Percentiles rank a stretch among this genome's conserved stretches.
Conservation (phyloP, 2,329 filamentous ascomycete genomes). For the Aspergillus awamori region DNA sequence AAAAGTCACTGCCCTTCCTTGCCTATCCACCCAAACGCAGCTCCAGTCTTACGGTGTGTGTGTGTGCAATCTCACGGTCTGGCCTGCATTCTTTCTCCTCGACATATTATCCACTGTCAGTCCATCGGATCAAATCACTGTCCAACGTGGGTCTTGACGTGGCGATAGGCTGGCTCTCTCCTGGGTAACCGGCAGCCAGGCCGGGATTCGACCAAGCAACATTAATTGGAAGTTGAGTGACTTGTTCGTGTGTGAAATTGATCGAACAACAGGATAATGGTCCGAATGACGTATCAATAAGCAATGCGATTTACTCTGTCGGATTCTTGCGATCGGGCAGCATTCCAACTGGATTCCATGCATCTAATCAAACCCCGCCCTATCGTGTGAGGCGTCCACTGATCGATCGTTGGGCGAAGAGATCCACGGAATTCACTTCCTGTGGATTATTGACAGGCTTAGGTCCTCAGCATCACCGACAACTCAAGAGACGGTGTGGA, state of each 20-base stretch:
- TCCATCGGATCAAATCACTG: background rate
- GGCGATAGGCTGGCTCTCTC: background rate
- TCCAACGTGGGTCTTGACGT: slow-evolving; percentile 17
- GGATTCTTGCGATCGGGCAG: slow-evolving; percentile 11
- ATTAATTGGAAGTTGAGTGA: background rate
- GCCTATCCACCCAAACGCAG: background rate
- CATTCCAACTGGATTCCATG: slow-evolving; percentile 5
- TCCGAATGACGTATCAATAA: slow-evolving; percentile 6
- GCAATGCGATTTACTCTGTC: slow-evolving; percentile 2
- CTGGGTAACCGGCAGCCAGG: background rate
- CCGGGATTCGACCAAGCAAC: background rate
- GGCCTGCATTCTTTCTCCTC: background rate
- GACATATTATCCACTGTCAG: background rate
- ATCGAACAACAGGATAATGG: background rate
- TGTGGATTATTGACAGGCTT: background rate
- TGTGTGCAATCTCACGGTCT: background rate
- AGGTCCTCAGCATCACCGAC: too few species aligned
- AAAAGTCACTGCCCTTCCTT: background rate
- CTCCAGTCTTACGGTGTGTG: background rate
- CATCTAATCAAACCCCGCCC: slow-evolving; percentile 9
- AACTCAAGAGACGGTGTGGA: background rate
- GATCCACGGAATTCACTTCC: background rate
- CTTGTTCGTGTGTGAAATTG: background rate
- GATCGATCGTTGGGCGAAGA: background rate
- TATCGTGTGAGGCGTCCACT: background rate